Evolutionary conservation across 345 rosid species (phyloP).

Genomic region (Trapa incisa): DNA sequence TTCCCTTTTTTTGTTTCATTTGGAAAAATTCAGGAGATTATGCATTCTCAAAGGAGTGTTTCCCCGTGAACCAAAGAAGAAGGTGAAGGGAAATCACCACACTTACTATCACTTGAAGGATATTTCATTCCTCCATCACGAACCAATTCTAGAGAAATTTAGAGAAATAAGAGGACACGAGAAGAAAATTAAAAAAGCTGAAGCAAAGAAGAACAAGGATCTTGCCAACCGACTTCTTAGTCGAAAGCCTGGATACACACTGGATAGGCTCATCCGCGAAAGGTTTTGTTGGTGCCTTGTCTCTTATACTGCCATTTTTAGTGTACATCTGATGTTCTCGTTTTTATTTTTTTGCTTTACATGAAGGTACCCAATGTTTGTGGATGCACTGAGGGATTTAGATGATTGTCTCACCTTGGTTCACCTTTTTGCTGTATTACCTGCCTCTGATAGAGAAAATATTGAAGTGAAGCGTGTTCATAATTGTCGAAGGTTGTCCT

Average conservation of each 20-base stretch:
- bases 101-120: conserved; percentile 94
- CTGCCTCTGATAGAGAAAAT: conserved; percentile 68
- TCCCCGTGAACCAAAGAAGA: conserved; percentile 90
- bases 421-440: conserved; percentile 85
- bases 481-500: conserved; percentile 60
- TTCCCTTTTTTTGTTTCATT: neutral
- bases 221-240: conserved; percentile 45
- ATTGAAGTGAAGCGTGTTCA: conserved; percentile 68
- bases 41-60: conserved; percentile 79
- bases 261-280: conserved; percentile 59
- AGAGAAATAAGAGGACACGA: conserved; percentile 61
- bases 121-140: conserved; percentile 66
- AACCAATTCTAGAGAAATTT: conserved; percentile 76
- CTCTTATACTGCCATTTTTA: neutral
- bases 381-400: conserved; percentile 88
- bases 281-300: conserved; percentile 33
- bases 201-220: conserved; percentile 69
- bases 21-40: conserved; percentile 39
- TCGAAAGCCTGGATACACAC: conserved; percentile 62
- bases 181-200: conserved; percentile 69
- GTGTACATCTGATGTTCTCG: neutral
- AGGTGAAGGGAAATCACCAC: conserved; percentile 83
- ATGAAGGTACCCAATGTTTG: conserved; percentile 70
- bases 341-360: neutral
- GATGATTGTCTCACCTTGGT: conserved; percentile 91